Evolutionary conservation across 2,329 filamentous ascomycete genomes (phyloP).

Genomic region (Exophiala spinifera): DNA sequence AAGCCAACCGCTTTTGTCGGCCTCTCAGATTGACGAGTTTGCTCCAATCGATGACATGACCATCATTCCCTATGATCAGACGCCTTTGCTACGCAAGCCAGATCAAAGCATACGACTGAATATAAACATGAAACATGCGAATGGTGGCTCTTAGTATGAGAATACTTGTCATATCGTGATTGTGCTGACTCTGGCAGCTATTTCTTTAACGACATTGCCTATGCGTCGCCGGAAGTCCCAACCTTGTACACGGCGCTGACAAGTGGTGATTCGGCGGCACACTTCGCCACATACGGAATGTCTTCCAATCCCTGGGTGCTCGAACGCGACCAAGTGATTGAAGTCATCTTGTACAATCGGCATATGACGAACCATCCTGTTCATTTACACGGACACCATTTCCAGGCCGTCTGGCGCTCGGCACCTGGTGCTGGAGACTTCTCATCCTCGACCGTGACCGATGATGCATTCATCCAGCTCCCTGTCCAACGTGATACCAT

Average conservation of each 20-base stretch:
- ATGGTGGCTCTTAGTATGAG: conserved; percentile 39
- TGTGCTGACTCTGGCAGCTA: conserved; percentile 36
- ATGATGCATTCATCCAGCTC: conserved; percentile 38
- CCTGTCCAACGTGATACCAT: conserved; percentile 69
- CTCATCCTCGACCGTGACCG: too few species aligned
- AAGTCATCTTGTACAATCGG: conserved; percentile 45
- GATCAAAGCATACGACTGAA: conserved; percentile 62
- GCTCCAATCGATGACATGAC: conserved; percentile 69
- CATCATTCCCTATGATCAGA: conserved; percentile 66
- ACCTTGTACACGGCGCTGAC: conserved; percentile 32
- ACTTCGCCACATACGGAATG: conserved; percentile 62
- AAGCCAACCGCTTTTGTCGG: conserved; percentile 42
- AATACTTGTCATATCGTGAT: conserved; percentile 32
- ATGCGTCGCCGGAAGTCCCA: conserved; percentile 29
- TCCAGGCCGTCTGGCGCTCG: conserved; percentile 59
- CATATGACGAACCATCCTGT: conserved; percentile 48
- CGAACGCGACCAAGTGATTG: conserved; percentile 40
- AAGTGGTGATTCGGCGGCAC: conserved; percentile 42
- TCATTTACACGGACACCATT: conserved; percentile 57
- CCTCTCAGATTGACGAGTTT: conserved; percentile 60
- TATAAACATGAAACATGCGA: conserved; percentile 63
- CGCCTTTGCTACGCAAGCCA: conserved; percentile 55
- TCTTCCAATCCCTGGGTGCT: conserved; percentile 55
- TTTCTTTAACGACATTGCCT: conserved; percentile 32
- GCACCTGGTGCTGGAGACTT: conserved; percentile 22